Percentiles rank a stretch among this genome's conserved stretches.
phyloP scores from a whole-genome alignment of 108 stramenopile genomes.

The Skeletonema menzelii region DNA sequence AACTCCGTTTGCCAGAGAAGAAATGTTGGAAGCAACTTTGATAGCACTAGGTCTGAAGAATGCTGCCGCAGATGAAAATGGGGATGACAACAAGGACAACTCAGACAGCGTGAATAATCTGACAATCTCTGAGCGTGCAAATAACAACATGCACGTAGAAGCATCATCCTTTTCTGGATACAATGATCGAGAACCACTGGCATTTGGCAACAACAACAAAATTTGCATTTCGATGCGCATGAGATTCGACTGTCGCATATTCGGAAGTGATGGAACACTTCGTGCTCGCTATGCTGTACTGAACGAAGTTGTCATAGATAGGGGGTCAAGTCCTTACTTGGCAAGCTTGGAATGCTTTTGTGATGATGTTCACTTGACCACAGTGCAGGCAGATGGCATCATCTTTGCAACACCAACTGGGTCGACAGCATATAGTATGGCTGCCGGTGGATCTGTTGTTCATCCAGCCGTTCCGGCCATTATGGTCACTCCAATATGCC shows the following conservation, averaged over 20 bases:
- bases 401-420: constrained; percentile 97
- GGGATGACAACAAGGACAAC: constrained; percentile 7
- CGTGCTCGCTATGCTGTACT: constrained; percentile 81
- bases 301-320: constrained; percentile 96
- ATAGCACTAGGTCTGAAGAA: constrained; percentile 64
- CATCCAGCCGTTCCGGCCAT: constrained; percentile 96
- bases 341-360: constrained; percentile 91
- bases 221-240: constrained; percentile 91
- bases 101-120: constrained; percentile 4
- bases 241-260: constrained; percentile 86
- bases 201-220: constrained; percentile 65
- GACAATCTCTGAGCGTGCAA: constrained; percentile 20
- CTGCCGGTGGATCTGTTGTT: constrained; percentile 96
- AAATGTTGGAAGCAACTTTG: constrained; percentile 77
- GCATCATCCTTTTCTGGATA: constrained; percentile 32
- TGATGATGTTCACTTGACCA: constrained; percentile 91
- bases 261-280: constrained; percentile 67
- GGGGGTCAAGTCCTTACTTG: constrained; percentile 90
- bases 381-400: constrained; percentile 96
- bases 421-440: constrained; percentile 95
- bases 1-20: constrained; percentile 81
- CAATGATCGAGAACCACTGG: constrained; percentile 35
- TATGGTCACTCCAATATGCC: constrained; percentile 95
- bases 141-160: constrained; percentile 35
- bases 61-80: constrained; percentile 8